These are phyloP conservation scores for Lyophyllum semitale DNA, from an alignment of 768 basidiomycete genomes.

Conservation along the genomic window DNA sequence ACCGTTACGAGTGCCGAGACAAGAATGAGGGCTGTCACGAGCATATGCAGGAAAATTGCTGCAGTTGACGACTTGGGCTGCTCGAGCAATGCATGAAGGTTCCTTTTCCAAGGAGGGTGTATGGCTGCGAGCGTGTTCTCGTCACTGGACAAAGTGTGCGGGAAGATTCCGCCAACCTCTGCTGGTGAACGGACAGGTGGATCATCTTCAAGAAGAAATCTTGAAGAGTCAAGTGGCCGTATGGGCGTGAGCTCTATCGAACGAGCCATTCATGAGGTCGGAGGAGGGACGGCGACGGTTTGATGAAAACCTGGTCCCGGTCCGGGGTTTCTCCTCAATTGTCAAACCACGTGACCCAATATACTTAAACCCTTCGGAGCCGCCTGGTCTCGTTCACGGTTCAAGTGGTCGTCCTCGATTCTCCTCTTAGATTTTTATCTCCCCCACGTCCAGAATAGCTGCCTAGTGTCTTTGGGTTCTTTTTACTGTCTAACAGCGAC, in stretches of 20 bases:
- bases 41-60: constrained; percentile 76
- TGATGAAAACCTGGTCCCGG: background rate
- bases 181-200: constrained; percentile 27
- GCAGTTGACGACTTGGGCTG: constrained; percentile 74
- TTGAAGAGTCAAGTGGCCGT: constrained; percentile 26
- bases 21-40: constrained; percentile 71
- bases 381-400: too few relatives aligned
- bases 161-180: constrained; percentile 40
- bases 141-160: constrained; percentile 35
- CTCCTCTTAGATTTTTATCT: too few relatives aligned
- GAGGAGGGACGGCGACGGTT: background rate
- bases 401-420: too few relatives aligned
- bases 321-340: background rate
- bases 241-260: constrained; percentile 31
- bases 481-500: background rate
- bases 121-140: constrained; percentile 35
- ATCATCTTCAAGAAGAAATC: constrained; percentile 51
- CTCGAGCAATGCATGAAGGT: constrained; percentile 73
- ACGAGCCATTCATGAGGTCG: constrained; percentile 13
- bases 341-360: background rate
- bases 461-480: background rate
- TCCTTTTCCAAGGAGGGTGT: constrained; percentile 60
- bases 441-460: background rate
- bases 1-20: constrained; percentile 76
- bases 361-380: too few relatives aligned